Evolutionary conservation across 495 filamentous ascomycete genomes (phyloP).

Genomic region (Tuber microsphaerosporum): DNA sequence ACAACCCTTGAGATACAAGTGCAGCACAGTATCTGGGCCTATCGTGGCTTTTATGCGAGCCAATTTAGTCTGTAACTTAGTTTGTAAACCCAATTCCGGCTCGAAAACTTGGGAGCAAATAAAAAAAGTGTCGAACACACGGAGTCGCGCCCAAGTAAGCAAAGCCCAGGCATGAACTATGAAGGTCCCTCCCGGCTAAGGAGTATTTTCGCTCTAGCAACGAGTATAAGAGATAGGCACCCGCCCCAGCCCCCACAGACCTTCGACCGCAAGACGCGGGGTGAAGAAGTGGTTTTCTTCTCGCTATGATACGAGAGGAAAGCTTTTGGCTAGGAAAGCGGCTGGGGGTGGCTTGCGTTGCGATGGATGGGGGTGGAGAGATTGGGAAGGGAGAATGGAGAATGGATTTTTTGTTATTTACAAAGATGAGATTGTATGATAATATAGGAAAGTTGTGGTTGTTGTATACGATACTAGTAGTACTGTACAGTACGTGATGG

Average conservation of each 20-base stretch:
- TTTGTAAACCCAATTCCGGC: background rate
- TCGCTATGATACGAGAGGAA: background rate
- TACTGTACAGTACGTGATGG: background rate
- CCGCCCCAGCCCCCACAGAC: slow-evolving; percentile 29
- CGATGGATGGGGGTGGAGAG: background rate
- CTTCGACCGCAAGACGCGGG: slow-evolving; percentile 34
- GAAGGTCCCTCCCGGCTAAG: slow-evolving; percentile 29
- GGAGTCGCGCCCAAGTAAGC: slow-evolving; percentile 32
- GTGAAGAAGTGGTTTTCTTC: slow-evolving; percentile 31
- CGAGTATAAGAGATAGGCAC: slow-evolving; percentile 11
- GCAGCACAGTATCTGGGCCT: too few species aligned
- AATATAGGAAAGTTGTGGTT: background rate
- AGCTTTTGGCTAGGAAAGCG: background rate
- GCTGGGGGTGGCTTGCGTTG: slow-evolving; percentile 1
- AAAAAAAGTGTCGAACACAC: slow-evolving; percentile 32
- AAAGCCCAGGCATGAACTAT: slow-evolving; percentile 32
- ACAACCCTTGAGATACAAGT: background rate
- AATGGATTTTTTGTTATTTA: background rate
- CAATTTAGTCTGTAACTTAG: background rate
- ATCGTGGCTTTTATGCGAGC: background rate
- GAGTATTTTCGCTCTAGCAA: slow-evolving; percentile 34
- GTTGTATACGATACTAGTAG: background rate
- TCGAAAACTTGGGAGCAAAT: background rate
- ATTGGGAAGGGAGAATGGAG: background rate
- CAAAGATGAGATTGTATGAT: background rate